Evolutionary conservation across 768 basidiomycete species (phyloP).

Genomic region (Neoboletus brunneissimus): DNA sequence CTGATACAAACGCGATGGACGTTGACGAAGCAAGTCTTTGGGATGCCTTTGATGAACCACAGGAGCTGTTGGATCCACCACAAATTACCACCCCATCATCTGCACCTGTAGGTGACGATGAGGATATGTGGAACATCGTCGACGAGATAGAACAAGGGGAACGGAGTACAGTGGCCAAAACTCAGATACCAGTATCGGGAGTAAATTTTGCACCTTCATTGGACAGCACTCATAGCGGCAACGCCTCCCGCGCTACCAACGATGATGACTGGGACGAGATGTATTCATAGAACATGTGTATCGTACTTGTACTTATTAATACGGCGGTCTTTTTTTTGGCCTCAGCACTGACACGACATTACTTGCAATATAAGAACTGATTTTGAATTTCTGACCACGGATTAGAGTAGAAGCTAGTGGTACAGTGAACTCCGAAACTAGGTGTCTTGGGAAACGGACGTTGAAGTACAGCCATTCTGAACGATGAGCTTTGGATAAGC

Average conservation of each 20-base stretch:
- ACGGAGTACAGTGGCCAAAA: constrained; percentile 1
- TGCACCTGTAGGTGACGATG: constrained; percentile 41
- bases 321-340: too few species aligned
- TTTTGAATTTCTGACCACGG: background rate
- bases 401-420: background rate
- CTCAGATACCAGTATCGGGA: constrained; percentile 26
- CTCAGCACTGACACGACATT: background rate
- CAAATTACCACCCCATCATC: background rate
- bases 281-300: constrained; percentile 41
- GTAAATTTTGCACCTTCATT: constrained; percentile 16
- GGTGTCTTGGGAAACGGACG: background rate
- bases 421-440: background rate
- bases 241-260: constrained; percentile 30
- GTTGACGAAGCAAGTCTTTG: constrained; percentile 43
- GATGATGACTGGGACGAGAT: constrained; percentile 65
- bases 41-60: constrained; percentile 24
- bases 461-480: background rate
- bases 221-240: constrained; percentile 6
- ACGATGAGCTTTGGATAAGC: background rate
- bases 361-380: background rate
- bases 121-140: constrained; percentile 73
- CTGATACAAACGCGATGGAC: constrained; percentile 19
- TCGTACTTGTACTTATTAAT: background rate
- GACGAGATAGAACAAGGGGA: constrained; percentile 47
- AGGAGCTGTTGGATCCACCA: constrained; percentile 1